Conservation (phyloP, 192 early-diverging fungal species). For the Irineochytrium annulatum region DNA sequence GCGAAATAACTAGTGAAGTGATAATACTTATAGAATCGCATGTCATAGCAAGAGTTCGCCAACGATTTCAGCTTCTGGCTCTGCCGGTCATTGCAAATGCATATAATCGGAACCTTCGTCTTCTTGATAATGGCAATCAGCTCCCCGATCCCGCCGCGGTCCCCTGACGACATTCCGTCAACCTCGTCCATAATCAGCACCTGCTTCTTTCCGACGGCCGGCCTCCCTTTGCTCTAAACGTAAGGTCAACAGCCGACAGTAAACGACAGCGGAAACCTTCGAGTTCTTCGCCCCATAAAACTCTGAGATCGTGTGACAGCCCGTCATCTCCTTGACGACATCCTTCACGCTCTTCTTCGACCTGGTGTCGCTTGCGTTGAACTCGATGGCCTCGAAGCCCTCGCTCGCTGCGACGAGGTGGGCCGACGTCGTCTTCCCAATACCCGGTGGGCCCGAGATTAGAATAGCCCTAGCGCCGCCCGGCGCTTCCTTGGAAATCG, state of each 20-base stretch:
- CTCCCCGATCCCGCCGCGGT: conserved; percentile 86
- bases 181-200: conserved; percentile 99
- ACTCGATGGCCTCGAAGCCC: conserved; percentile 85
- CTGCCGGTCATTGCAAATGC: conserved; percentile 95
- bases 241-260: too few relatives aligned
- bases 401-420: conserved; percentile 77
- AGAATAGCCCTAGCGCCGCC: conserved; percentile 62
- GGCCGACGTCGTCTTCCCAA: conserved; percentile 96
- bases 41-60: conserved; percentile 77
- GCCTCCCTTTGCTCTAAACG: too few relatives aligned
- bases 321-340: conserved; percentile 47
- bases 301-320: conserved; percentile 52
- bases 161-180: conserved; percentile 97
- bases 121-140: conserved; percentile 89
- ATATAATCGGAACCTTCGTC: conserved; percentile 92
- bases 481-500: conserved; percentile 49
- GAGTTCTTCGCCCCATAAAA: conserved; percentile 36
- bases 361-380: conserved; percentile 95
- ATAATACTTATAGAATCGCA: conserved; percentile 65
- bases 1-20: conserved; percentile 16
- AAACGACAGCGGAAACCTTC: background rate
- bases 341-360: conserved; percentile 81
- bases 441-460: conserved; percentile 93
- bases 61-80: conserved; percentile 82
- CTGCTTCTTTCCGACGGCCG: conserved; percentile 19